Base-by-base conservation (phyloP, 176 grass and related monocot species). In the Cymbopogon citratus region DNA sequence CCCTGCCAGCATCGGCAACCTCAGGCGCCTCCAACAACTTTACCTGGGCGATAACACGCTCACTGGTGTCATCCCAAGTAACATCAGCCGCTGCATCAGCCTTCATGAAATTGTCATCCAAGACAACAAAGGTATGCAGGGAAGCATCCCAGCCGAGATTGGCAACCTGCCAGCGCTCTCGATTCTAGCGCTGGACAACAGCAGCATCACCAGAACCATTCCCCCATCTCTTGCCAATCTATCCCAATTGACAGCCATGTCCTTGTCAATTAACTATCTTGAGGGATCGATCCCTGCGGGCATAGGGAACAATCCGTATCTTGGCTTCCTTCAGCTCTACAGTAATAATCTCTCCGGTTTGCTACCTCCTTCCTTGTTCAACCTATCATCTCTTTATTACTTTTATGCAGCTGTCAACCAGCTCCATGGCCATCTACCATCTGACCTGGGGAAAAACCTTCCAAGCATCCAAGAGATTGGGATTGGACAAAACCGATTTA, bases 31-130 rank as follows among this genome's bases (percentile, higher is more conserved):
- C 38, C 38, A 1, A 8, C 40, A 10, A 36, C 11, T 82, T 48
- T 12, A 28, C 56, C 25, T 82, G 19, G 41, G 4, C 9, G 1
- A 21, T 1, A 82, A 82, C 2, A 24, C 46, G 66, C 21, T 73
- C 54, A 73, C 69, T 0, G 69, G 80, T 5, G 4, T 2, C 4
- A 83, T 83, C n/a, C 70, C 80, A 4, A 65, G 70, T 40, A 83
- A 83, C 57, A 74, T 83, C 0, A 83, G 70, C 81, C 40, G 5
- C 57, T 51, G 81, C 57, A 74, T 9, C 41, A 39, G 29, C 70
- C 81, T 83, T 28, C 24, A 28, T 41, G 5, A 0, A 1, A 74
- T 74, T 27, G 0, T 0, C 5, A 83, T 74, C 16, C 2, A 13
- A 12, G 4, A 12, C 21, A 73, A 82, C 56, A 62, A 73, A 3